Evolutionary conservation across 2,329 filamentous ascomycete species (phyloP), one percentile per base, ranked within the genome.

Genomic region (Aspergillus ustus): DNA sequence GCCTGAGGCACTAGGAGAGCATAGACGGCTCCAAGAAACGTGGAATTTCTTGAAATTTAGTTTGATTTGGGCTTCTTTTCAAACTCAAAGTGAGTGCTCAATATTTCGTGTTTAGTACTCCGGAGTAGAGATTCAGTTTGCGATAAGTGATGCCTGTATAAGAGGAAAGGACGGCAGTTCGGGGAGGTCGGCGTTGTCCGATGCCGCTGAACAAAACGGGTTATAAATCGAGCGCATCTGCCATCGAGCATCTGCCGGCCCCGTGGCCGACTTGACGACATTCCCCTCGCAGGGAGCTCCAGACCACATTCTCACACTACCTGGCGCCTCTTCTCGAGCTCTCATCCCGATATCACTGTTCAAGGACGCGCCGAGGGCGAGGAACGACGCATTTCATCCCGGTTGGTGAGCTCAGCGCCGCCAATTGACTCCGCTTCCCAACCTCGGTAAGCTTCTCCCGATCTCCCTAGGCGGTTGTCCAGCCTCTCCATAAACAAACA

Each of bases 121-220:
- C n/a, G n/a, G 15, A 13, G 9, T 13, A 40, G 15, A 40, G 34
- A 40, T 40, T 13, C 34, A 40, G 34, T 15, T 40, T 11, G 34
- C 9, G 34, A 13, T 13, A 11, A 40, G 34, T 40, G 34, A 40
- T 40, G n/a, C 45, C 13, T 48, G 13, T 25, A 48, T 48, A 22
- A 29, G n/a, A 50, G 17, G 9, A 1, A 28, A 28, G n/a, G 25
- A 15, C 48, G 54, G 54, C 52, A 57, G 43, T 52, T 53, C 17
- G 43, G 55, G 55, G 56, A 53, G 28, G 57, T 67, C 66, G 66
- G 66, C 66, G 64, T 50, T 63, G 59, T 60, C 66, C 66, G 66
- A 65, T 43, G 53, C 60, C 49, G 56, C 54, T 31, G 31, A n/a
- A 31, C 45, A n/a, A 45, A 25, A 29, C 22, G 49, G 52, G 60